Evolutionary conservation across 2,329 filamentous ascomycete genomes (phyloP).

Genomic region (Calonectria honghensis): DNA sequence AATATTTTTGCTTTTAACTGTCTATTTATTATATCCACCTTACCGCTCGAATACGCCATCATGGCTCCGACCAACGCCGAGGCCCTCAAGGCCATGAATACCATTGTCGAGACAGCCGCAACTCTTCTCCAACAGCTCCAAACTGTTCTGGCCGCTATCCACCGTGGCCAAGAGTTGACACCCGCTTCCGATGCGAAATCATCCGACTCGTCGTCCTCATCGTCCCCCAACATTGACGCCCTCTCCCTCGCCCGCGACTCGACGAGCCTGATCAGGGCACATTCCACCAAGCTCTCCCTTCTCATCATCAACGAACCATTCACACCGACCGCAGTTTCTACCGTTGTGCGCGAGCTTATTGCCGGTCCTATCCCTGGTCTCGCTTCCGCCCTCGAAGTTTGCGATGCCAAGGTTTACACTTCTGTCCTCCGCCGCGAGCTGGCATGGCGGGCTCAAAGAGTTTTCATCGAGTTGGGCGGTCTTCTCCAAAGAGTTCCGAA

Average conservation of each 20-base stretch:
- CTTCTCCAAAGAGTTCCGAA: slow-evolving; percentile 77
- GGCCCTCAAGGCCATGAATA: slow-evolving; percentile 62
- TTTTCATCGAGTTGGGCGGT: slow-evolving; percentile 77
- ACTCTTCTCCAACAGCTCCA: slow-evolving; percentile 66
- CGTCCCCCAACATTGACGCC: slow-evolving; percentile 66
- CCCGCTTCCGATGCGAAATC: neutral
- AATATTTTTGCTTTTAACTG: neutral
- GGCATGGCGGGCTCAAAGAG: slow-evolving; percentile 72
- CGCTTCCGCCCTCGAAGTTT: slow-evolving; percentile 81
- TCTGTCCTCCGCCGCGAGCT: slow-evolving; percentile 78
- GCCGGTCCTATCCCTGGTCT: slow-evolving; percentile 84
- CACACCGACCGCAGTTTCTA: slow-evolving; percentile 83
- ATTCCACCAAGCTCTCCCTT: slow-evolving; percentile 91
- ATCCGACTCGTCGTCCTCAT: slow-evolving; percentile 32
- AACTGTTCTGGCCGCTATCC: slow-evolving; percentile 63
- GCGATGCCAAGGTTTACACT: slow-evolving; percentile 78
- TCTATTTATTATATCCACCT: neutral
- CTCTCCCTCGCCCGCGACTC: slow-evolving; percentile 83
- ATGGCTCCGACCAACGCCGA: slow-evolving; percentile 54
- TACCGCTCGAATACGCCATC: neutral
- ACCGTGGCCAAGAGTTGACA: slow-evolving; percentile 50
- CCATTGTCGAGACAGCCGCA: slow-evolving; percentile 61
- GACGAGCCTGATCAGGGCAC: slow-evolving; percentile 83
- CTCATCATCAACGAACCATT: slow-evolving; percentile 92
- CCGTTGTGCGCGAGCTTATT: slow-evolving; percentile 83